phyloP scores from a whole-genome alignment of 2,329 filamentous ascomycete species.

The Colletotrichum sp. region DNA sequence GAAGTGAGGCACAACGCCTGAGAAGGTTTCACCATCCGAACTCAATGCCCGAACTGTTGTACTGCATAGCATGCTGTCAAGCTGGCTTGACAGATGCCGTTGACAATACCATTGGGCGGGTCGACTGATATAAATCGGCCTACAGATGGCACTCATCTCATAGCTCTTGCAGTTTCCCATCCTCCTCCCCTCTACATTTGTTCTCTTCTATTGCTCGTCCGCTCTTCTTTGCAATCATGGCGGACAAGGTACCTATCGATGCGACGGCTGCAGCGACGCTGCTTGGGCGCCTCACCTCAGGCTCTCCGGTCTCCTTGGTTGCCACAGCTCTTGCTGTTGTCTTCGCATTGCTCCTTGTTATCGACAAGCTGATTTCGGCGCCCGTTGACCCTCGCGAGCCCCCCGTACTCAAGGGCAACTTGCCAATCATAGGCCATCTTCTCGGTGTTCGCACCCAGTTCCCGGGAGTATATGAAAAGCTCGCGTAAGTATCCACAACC shows the following conservation, averaged over 20 bases:
- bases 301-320: neutral
- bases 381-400: slow-evolving; percentile 42
- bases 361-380: slow-evolving; percentile 1
- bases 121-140: neutral
- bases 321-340: neutral
- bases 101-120: neutral
- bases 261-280: neutral
- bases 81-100: neutral
- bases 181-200: neutral
- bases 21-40: neutral
- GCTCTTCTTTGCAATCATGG: neutral
- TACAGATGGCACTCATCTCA: neutral
- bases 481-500: slow-evolving; percentile 35
- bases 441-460: slow-evolving; percentile 43
- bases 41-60: neutral
- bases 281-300: neutral
- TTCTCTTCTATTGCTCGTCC: neutral
- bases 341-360: neutral
- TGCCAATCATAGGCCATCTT: slow-evolving; percentile 53
- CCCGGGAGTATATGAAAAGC: slow-evolving; percentile 37
- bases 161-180: neutral
- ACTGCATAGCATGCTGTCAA: neutral
- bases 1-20: neutral
- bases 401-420: slow-evolving; percentile 39
- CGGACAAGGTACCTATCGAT: neutral